Percentiles rank a stretch among this genome's conserved stretches.
These are phyloP conservation scores for Calvatia gigantea DNA, from an alignment of 768 basidiomycete species.

Conservation along the genomic window DNA sequence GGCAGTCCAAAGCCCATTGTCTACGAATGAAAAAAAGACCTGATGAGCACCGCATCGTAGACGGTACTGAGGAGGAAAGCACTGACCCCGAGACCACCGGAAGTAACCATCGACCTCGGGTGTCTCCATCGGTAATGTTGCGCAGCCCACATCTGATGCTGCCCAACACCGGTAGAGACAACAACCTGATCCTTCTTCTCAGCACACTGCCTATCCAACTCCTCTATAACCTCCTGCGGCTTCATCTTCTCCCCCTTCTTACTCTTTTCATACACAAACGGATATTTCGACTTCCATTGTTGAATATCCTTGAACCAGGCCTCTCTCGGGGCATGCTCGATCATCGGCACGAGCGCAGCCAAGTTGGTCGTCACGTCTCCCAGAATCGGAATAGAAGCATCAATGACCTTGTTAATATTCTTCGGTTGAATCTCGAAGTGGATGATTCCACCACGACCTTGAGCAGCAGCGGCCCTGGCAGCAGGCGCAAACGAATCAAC, in stretches of 20 bases:
- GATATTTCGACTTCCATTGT: conserved; percentile 82
- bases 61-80: conserved; percentile 7
- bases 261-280: conserved; percentile 82
- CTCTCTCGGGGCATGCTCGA: conserved; percentile 57
- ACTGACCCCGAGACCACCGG: conserved; percentile 90
- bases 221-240: conserved; percentile 95
- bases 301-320: conserved; percentile 85
- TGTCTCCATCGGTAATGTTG: conserved; percentile 90
- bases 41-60: conserved; percentile 6
- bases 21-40: conserved; percentile 31
- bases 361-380: conserved; percentile 91
- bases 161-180: conserved; percentile 92
- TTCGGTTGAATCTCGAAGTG: conserved; percentile 99
- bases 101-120: conserved; percentile 86
- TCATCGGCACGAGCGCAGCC: conserved; percentile 75
- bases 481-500: conserved; percentile 88
- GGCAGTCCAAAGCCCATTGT: conserved; percentile 99
- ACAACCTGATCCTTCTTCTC: conserved; percentile 84
- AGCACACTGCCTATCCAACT: conserved; percentile 77
- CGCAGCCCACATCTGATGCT: conserved; percentile 99
- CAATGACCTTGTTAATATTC: conserved; percentile 98
- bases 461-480: conserved; percentile 78
- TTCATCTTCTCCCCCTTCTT: conserved; percentile 71
- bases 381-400: conserved; percentile 89
- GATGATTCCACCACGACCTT: conserved; percentile 93